Conservation (phyloP, 108 stramenopile genomes). For the Conticribra weissflogii region DNA sequence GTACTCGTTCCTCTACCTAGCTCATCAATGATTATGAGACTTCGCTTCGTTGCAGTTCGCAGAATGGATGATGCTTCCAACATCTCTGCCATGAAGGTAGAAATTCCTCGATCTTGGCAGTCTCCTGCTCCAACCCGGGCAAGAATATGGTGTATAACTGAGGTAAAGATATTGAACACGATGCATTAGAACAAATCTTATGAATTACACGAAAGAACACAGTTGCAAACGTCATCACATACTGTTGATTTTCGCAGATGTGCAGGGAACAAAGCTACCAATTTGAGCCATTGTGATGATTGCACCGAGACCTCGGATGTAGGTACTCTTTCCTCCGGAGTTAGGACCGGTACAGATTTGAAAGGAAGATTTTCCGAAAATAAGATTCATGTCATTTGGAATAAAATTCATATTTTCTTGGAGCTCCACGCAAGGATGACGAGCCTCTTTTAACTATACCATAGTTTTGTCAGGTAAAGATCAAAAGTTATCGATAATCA, state of each 20-base stretch:
- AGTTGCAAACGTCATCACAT: too few species aligned
- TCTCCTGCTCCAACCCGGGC: constrained; percentile 97
- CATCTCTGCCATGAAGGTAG: constrained; percentile 99
- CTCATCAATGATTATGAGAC: constrained; percentile 98
- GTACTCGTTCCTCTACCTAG: constrained; percentile 97
- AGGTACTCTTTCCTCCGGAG: constrained; percentile 90
- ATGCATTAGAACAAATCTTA: too few species aligned
- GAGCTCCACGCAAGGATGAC: constrained; percentile 97
- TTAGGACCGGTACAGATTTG: constrained; percentile 87
- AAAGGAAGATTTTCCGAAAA: constrained; percentile 73
- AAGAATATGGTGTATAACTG: constrained; percentile 85
- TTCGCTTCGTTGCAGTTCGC: constrained; percentile 82
- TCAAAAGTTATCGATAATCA: background rate
- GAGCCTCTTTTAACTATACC: constrained; percentile 67
- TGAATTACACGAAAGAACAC: too few species aligned
- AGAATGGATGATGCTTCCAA: constrained; percentile 94
- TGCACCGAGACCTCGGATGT: constrained; percentile 94
- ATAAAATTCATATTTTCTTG: constrained; percentile 93
- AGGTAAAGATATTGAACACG: background rate
- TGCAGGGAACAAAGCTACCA: constrained; percentile 88
- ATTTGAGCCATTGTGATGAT: constrained; percentile 97
- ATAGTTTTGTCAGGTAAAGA: background rate
- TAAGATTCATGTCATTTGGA: constrained; percentile 90
- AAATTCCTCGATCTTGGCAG: constrained; percentile 91
- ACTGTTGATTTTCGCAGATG: constrained; percentile 81